Percentiles rank a stretch among this genome's conserved stretches.
These are phyloP conservation scores for Adenanthera pavonina DNA, from an alignment of 306 rosid species.

Conservation along the genomic window DNA sequence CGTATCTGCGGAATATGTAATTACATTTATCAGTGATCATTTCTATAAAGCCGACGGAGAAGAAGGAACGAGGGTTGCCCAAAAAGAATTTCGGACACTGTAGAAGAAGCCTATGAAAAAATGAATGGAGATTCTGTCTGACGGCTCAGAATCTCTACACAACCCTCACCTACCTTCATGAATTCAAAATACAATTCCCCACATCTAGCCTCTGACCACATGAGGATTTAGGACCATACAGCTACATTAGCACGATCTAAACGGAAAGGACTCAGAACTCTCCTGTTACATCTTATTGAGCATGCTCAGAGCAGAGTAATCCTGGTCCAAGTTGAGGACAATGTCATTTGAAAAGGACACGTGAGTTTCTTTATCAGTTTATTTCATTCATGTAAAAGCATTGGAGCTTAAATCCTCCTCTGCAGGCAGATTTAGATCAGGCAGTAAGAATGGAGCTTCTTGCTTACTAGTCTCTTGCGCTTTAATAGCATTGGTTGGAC, in stretches of 20 bases:
- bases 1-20: conserved; percentile 32
- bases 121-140: conserved; percentile 39
- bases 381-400: conserved; percentile 39
- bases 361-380: conserved; percentile 39
- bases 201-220: conserved; percentile 36
- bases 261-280: conserved; percentile 47
- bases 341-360: conserved; percentile 23
- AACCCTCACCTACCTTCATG: conserved; percentile 47
- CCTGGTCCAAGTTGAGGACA: conserved; percentile 36
- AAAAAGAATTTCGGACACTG: conserved; percentile 38
- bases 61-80: conserved; percentile 37
- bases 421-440: conserved; percentile 83
- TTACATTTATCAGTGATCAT: conserved; percentile 43
- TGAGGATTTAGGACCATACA: conserved; percentile 52
- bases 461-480: conserved; percentile 47
- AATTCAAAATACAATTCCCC: conserved; percentile 39
- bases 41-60: conserved; percentile 33
- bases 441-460: conserved; percentile 57
- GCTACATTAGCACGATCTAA: conserved; percentile 52
- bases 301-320: conserved; percentile 32
- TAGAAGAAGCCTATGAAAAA: conserved; percentile 35
- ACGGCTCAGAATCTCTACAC: conserved; percentile 52
- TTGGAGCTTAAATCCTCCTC: conserved; percentile 47
- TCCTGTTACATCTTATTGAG: conserved; percentile 41
- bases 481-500: conserved; percentile 41